Conservation (phyloP, 208 protist species). For the Angomonas deanei region DNA sequence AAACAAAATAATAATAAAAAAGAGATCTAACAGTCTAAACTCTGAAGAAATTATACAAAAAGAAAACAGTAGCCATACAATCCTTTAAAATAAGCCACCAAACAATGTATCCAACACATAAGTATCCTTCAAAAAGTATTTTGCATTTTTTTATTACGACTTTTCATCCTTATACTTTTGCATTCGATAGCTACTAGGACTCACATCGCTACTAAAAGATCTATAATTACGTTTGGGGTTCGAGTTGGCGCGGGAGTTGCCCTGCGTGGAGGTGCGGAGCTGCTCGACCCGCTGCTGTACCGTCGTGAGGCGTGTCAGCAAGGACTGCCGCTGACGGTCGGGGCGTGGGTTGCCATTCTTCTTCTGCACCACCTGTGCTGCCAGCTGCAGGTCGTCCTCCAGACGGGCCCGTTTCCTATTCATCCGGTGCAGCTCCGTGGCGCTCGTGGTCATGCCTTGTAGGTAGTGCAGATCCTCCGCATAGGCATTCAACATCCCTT, state of each 20-base stretch:
- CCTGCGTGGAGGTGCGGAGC: conserved; percentile 14
- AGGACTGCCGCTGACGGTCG: conserved; percentile 58
- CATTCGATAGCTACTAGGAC: not conserved
- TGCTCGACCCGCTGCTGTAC: conserved; percentile 65
- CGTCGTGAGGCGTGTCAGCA: conserved; percentile 49
- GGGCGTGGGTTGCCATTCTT: conserved; percentile 43
- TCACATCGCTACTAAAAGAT: not conserved
- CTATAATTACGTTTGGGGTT: not conserved
- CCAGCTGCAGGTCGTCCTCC: conserved; percentile 58
- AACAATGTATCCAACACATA: too few relatives aligned
- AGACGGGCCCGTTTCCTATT: conserved; percentile 42
- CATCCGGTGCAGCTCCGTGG: conserved; percentile 35
- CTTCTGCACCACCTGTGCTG: conserved; percentile 52
- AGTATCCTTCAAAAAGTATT: not conserved
- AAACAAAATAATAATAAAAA: not conserved
- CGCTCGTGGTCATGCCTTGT: conserved; percentile 28
- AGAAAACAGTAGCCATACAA: not conserved
- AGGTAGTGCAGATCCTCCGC: conserved; percentile 42
- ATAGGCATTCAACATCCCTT: conserved; percentile 37
- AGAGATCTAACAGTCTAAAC: not conserved
- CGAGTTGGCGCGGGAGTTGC: not conserved
- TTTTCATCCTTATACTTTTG: not conserved
- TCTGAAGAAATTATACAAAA: not conserved
- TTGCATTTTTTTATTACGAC: not conserved
- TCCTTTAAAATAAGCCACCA: too few relatives aligned